Evolutionary conservation across 805 yeast genomes (phyloP), one percentile per base, ranked within the genome.

Genomic region (Lipomyces orientalis): DNA sequence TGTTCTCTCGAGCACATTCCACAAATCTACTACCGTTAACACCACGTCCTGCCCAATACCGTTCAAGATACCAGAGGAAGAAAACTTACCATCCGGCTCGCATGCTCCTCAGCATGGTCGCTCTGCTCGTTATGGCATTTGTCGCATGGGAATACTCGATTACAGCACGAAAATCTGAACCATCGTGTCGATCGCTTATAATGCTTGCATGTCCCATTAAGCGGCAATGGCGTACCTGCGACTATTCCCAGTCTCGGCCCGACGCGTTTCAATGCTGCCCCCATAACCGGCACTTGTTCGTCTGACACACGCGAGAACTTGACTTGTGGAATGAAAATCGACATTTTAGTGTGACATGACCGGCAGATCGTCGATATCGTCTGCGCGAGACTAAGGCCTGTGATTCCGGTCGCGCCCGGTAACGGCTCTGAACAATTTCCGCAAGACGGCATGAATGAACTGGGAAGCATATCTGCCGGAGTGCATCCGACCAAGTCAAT

Each of bases 141-240:
- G 64, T 81, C 84, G 56, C 84, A 81, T 2, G 84, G 79, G 62
- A 77, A 81, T 7, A 81, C 82, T 57, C 79, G 75, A 59, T 75
- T 73, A 64, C 84, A 81, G 75, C 84, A 81, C 37, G 80, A 72
- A 73, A 81, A 81, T 54, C 84, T 70, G 70, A 81, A 80, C 84
- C 84, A 81, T 33, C 84, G 72, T 35, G 72, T 74, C 5, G 83
- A 81, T 62, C 79, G 79, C 55, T 76, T 75, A 73, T 81, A 81
- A 66, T 81, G 84, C 54, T 70, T 67, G 67, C 84, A 81, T 1
- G 80, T 71, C 0, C 81, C 83, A 22, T 77, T 75, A 34, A 76
- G 65, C 2, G 83, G 82, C 54, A 81, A 72, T 1, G 82, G 78
- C 46, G 76, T 76, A 31, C 83, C 83, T 4, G 78, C 79, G 0